phyloP scores from a whole-genome alignment of 805 yeast genomes.

The Monosporozyma unispora region DNA sequence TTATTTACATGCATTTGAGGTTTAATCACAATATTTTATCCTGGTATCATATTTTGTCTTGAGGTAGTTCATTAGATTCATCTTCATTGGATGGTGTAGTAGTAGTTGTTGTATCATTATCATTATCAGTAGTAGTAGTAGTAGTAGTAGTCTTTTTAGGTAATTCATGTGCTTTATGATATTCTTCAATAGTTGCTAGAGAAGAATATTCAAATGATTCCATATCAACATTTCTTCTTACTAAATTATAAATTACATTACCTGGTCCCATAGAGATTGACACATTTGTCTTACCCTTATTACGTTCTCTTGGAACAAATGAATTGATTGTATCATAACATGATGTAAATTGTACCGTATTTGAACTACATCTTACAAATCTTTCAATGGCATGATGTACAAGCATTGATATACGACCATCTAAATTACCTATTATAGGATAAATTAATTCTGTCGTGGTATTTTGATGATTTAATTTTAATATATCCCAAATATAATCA shows the following conservation, averaged over 20 bases:
- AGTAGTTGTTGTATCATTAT: background rate
- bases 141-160: background rate
- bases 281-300: background rate
- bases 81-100: background rate
- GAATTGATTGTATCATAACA: slow-evolving; percentile 26
- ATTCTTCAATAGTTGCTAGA: slow-evolving; percentile 19
- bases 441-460: slow-evolving; percentile 19
- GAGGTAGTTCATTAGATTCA: too few species aligned
- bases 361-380: slow-evolving; percentile 27
- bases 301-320: slow-evolving; percentile 3
- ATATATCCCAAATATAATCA: slow-evolving; percentile 26
- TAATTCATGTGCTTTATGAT: slow-evolving; percentile 6
- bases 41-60: too few species aligned
- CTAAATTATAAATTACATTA: slow-evolving; percentile 22
- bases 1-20: background rate
- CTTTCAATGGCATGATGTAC: slow-evolving; percentile 27
- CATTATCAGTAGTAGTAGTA: too few species aligned
- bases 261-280: slow-evolving; percentile 29
- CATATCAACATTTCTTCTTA: slow-evolving; percentile 22
- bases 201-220: slow-evolving; percentile 20
- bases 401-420: slow-evolving; percentile 21
- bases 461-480: slow-evolving; percentile 23
- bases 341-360: slow-evolving; percentile 27
- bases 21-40: too few species aligned
- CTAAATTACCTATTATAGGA: slow-evolving; percentile 26